Percentiles rank a stretch among this genome's conserved stretches.
phyloP scores from a whole-genome alignment of 371 early-diverging fungal species.

The Syncephalastrum sp. region DNA sequence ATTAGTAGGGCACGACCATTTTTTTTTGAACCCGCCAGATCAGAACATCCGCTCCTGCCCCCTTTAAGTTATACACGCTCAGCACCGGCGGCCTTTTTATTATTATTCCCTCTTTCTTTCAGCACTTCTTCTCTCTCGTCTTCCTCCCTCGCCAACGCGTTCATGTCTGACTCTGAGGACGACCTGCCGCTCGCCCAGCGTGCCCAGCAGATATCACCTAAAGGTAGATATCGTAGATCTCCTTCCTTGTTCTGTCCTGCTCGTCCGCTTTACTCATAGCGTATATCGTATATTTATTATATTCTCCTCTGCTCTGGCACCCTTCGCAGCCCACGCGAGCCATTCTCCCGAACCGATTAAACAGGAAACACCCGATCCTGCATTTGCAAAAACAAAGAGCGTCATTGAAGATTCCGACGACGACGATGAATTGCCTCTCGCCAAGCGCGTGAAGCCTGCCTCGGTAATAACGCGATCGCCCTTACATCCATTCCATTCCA shows the following conservation, averaged over 20 bases:
- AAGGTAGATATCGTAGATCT: neutral
- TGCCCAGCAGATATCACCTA: constrained; percentile 1
- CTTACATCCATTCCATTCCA: neutral
- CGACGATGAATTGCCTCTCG: constrained; percentile 19
- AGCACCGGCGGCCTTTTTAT: neutral
- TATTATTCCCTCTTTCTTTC: constrained; percentile 7
- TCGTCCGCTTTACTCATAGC: too few relatives aligned
- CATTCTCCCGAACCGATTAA: constrained; percentile 11
- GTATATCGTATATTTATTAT: too few relatives aligned
- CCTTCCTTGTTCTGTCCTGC: too few relatives aligned
- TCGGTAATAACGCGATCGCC: constrained; percentile 5
- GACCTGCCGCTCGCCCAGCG: constrained; percentile 19
- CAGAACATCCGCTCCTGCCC: neutral
- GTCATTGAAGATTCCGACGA: constrained; percentile 14
- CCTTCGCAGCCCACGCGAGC: constrained; percentile 1
- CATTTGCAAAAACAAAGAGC: constrained; percentile 7
- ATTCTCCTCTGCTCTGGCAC: neutral
- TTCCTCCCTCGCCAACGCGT: constrained; percentile 5
- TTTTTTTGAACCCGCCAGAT: too few relatives aligned
- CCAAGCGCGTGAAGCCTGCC: constrained; percentile 12
- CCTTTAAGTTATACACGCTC: neutral
- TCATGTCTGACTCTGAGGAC: constrained; percentile 27
- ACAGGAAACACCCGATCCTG: constrained; percentile 13
- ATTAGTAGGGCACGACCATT: too few relatives aligned
- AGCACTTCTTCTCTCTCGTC: neutral